Evolutionary conservation across 495 filamentous ascomycete species (phyloP).

Genomic region (Hyaloscypha finlandica): DNA sequence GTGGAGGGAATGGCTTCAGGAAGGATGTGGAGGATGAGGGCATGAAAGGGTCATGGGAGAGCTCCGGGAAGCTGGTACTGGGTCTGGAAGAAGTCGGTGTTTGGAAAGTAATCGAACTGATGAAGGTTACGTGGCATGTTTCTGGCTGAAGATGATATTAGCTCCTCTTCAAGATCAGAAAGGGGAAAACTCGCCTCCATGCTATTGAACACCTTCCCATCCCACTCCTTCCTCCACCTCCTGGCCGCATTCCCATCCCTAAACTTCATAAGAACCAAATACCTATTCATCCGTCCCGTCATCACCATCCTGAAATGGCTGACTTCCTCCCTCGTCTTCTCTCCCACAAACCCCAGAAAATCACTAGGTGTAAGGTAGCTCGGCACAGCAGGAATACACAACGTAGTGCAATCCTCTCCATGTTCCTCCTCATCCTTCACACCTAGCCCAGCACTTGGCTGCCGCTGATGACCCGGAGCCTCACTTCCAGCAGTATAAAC

Average conservation of each 20-base stretch:
- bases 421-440: slow-evolving; percentile 28
- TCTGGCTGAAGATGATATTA: slow-evolving; percentile 66
- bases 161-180: not conserved
- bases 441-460: slow-evolving; percentile 9
- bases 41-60: slow-evolving; percentile 67
- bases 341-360: slow-evolving; percentile 89
- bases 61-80: slow-evolving; percentile 56
- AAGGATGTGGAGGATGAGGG: slow-evolving; percentile 52
- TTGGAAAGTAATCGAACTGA: slow-evolving; percentile 80
- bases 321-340: slow-evolving; percentile 83
- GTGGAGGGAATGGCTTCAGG: slow-evolving; percentile 85
- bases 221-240: slow-evolving; percentile 83
- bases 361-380: slow-evolving; percentile 90
- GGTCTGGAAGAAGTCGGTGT: slow-evolving; percentile 41
- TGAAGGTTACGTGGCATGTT: slow-evolving; percentile 93
- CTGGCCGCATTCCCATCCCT: slow-evolving; percentile 70
- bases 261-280: slow-evolving; percentile 98
- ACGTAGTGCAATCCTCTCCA: slow-evolving; percentile 73
- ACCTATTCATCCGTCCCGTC: slow-evolving; percentile 84
- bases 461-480: not conserved
- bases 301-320: slow-evolving; percentile 96
- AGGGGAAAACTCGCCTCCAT: slow-evolving; percentile 70
- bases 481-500: slow-evolving; percentile 6
- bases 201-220: slow-evolving; percentile 92
- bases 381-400: slow-evolving; percentile 93